phyloP scores from a whole-genome alignment of 305 asterid species.

The Plantago coronopus region DNA sequence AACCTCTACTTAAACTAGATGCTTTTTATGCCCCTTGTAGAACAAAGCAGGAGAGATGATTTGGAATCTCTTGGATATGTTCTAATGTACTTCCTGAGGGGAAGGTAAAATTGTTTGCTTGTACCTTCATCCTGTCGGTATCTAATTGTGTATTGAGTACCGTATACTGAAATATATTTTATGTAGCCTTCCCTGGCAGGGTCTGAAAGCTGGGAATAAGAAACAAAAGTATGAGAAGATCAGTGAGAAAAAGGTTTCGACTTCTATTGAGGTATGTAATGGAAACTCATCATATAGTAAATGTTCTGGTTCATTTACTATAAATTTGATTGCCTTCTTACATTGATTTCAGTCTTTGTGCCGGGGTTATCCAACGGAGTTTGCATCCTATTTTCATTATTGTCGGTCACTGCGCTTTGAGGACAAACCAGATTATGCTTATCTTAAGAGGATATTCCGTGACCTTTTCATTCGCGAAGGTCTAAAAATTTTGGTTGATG shows the following conservation, averaged over 20 bases:
- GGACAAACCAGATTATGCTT: conserved; percentile 96
- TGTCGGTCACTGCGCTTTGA: conserved; percentile 93
- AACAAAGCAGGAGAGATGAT: conserved; percentile 99
- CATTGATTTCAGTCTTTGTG: conserved; percentile 59
- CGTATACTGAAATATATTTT: conserved; percentile 30
- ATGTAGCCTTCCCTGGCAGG: conserved; percentile 97
- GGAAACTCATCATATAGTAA: conserved; percentile 8
- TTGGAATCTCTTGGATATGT: conserved; percentile 98
- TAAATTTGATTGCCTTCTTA: conserved; percentile 21
- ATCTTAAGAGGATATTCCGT: conserved; percentile 86
- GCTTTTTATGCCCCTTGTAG: conserved; percentile 31
- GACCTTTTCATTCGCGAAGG: conserved; percentile 99
- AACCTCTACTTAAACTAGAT: conserved; percentile 21
- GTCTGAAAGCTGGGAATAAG: conserved; percentile 92
- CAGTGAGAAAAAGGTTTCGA: conserved; percentile 89
- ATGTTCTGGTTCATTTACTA: conserved; percentile 12
- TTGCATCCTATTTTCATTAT: conserved; percentile 92
- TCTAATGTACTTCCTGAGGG: conserved; percentile 86
- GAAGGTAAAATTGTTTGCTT: conserved; percentile 57
- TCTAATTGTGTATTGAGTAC: conserved; percentile 21
- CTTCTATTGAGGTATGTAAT: conserved; percentile 77
- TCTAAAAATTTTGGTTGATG: conserved; percentile 24
- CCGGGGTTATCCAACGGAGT: conserved; percentile 86
- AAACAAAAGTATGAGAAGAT: conserved; percentile 91
- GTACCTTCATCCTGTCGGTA: conserved; percentile 14